Evolutionary conservation across 768 basidiomycete species (phyloP), one percentile per base, ranked within the genome.

Genomic region (Tylopilus vinaceipallidus): DNA sequence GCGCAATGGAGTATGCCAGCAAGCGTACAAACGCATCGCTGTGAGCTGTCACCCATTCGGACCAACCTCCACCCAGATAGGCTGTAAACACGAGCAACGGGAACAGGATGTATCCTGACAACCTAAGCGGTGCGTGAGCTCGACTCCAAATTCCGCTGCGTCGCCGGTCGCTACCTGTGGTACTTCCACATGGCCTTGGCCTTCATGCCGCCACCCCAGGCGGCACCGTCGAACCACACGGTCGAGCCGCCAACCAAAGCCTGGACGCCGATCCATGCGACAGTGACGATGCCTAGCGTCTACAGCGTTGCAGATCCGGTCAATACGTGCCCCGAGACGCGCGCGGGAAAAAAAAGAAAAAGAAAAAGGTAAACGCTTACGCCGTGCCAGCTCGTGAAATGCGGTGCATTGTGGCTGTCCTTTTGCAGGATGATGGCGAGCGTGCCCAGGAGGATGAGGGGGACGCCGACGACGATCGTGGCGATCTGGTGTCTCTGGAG

Each of bases 111-210:
- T 93, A 93, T 9, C 91, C 91, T 0, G 86, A 89, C 16, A 86
- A 53, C 54, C 88, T 86, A 55, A 39, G 45, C 42, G 27, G 46
- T 32, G 27, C 40, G 7, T 50, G 27, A 43, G 44, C 14, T 37
- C n/a, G 20, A 41, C 46, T 24, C n/a, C 34, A 42, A 42, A 35
- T 50, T n/a, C 36, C 19, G 17, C 23, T n/a, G 22, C 24, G 26
- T 39, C 3, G 20, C 66, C 35, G 22, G 4, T 52, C n/a, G n/a
- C n/a, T 52, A 83, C 85, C 91, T 72, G 60, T 94, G 91, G 56
- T 89, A 92, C 63, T 91, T 93, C 86, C 90, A 93, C 17, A 91
- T 50, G 2, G 71, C 64, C 64, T 88, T 92, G 13, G 89, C 88
- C 62, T 79, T 84, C 37, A 73, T 65, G 13, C 79, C 82, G 1